Base-by-base conservation (phyloP, 2,329 filamentous ascomycete species). In the Colletotrichum chrysophilum region DNA sequence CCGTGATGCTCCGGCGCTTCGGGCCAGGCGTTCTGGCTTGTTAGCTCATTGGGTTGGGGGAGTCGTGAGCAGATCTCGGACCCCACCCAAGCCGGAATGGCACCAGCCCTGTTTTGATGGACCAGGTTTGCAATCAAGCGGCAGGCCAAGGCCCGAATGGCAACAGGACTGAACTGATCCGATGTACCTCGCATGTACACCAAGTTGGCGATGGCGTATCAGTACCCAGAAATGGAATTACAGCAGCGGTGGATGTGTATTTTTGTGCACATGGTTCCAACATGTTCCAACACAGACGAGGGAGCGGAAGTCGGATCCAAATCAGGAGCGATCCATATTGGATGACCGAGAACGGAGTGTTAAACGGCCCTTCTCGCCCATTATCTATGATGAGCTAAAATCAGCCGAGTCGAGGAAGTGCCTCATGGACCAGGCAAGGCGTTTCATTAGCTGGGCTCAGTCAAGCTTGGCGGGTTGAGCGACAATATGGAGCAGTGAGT, bases 1-100 rank as follows among this genome's bases (percentile, higher is more conserved):
- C 76, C 76, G 76, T 78, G 75, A 78, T 72, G 68, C 75, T 77
- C 76, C 76, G 76, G 76, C 56, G 48, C 32, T 18, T 70, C 66
- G 71, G 74, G 36, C 43, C 34, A 71, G 48, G 36, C 58, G 58
- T 48, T 36, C 58, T 70, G n/a, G 24, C 24, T 66, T 70, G 38
- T 36, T 69, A 66, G 56, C 64, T 65, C 38, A 75, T 75, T 75
- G 72, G 67, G 72, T 75, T 75, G 52, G 68, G 72, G 56, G 72
- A 75, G 68, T 66, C 62, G 30, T 66, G 36, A 56, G 55, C 36
- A 75, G 72, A 71, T 71, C 52, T 71, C 61, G 67, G 72, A 28
- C 72, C 69, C 74, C 74, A 76, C 74, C 64, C 48, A 52, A 60
- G 56, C 64, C 56, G 70, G 43, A 76, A 69, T 70, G 67, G 56